Evolutionary conservation across 73 alveolate species (phyloP).

Genomic region (Paramecium octaurelia): DNA sequence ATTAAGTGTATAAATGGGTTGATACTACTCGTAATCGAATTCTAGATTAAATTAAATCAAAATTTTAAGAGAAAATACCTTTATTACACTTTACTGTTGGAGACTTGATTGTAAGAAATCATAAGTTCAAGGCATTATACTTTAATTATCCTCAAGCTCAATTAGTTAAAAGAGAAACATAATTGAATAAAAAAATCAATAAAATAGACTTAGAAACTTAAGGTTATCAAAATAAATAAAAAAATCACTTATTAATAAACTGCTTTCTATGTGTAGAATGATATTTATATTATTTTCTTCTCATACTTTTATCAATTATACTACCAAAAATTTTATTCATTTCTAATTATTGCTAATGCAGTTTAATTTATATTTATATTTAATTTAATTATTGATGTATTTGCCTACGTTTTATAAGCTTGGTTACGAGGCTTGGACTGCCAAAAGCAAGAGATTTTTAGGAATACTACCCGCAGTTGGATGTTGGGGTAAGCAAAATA

Average conservation of each 20-base stretch:
- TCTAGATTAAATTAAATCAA: neutral
- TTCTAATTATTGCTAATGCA: neutral
- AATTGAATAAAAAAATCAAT: neutral
- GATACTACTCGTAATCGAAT: neutral
- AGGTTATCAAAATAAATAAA: neutral
- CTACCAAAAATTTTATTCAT: neutral
- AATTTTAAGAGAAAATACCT: constrained; percentile 4
- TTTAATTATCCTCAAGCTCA: neutral
- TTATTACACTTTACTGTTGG: constrained; percentile 20
- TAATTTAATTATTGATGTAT: constrained; percentile 68
- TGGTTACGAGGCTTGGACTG: constrained; percentile 69
- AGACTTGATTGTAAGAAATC: neutral
- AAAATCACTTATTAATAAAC: neutral
- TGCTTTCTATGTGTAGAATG: neutral
- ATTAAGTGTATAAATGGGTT: neutral
- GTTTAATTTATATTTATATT: neutral
- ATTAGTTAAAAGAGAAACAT: neutral
- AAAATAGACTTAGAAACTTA: neutral
- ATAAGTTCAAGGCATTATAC: neutral
- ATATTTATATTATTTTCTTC: neutral
- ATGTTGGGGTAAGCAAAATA: constrained; percentile 58
- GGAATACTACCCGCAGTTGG: constrained; percentile 73
- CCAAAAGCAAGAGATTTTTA: constrained; percentile 65
- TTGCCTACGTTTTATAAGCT: constrained; percentile 87
- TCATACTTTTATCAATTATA: neutral